phyloP scores from a whole-genome alignment of 2,329 filamentous ascomycete species.

The Piedraia hortae region DNA sequence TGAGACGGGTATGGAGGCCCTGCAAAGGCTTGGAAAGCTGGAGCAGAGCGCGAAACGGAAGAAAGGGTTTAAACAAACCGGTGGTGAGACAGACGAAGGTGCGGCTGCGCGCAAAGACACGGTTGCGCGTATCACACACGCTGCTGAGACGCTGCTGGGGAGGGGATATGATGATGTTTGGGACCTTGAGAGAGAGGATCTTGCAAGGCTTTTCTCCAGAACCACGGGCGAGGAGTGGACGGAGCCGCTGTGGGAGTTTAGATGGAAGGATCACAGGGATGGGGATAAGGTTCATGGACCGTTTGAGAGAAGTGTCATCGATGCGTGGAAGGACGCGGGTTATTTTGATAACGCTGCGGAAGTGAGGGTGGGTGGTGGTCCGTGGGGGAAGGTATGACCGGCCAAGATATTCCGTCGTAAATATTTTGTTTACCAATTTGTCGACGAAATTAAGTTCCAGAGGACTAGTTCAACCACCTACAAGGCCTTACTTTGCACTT shows the following conservation, averaged over 20 bases:
- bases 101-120: constrained; percentile 41
- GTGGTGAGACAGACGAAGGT: constrained; percentile 32
- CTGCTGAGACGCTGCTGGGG: constrained; percentile 62
- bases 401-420: too few species aligned
- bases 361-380: too few species aligned
- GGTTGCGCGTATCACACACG: constrained; percentile 63
- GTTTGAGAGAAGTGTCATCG: constrained; percentile 64
- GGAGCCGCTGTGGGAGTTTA: constrained; percentile 47
- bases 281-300: constrained; percentile 57
- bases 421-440: too few species aligned
- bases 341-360: too few species aligned
- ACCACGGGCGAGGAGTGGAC: constrained; percentile 78
- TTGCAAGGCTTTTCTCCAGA: constrained; percentile 56
- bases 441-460: too few species aligned
- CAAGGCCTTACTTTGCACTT: too few species aligned
- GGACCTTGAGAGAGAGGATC: constrained; percentile 56
- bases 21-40: constrained; percentile 37
- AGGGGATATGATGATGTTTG: constrained; percentile 77
- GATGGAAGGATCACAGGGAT: constrained; percentile 74
- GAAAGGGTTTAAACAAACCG: constrained; percentile 20
- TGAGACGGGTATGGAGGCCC: constrained; percentile 68
- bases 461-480: too few species aligned
- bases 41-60: constrained; percentile 33
- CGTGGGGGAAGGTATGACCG: too few species aligned
- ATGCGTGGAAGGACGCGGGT: constrained; percentile 68